These are phyloP conservation scores for Boletus rex-veris DNA, from an alignment of 768 basidiomycete genomes.

Conservation along the genomic window DNA sequence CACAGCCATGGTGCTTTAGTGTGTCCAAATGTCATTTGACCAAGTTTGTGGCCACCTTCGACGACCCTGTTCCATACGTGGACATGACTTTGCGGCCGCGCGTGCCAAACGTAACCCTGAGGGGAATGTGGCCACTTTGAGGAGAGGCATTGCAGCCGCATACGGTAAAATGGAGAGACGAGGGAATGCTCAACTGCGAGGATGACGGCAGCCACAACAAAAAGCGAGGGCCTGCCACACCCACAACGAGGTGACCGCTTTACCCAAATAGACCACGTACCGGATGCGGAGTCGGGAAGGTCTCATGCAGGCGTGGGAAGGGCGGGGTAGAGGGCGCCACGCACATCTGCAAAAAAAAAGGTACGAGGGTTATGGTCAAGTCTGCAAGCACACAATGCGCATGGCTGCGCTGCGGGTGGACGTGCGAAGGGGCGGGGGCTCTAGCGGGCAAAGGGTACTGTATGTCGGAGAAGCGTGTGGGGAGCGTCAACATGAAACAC, in stretches of 20 bases:
- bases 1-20: background rate
- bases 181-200: background rate
- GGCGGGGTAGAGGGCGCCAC: background rate
- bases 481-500: slow-evolving; percentile 26
- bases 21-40: slow-evolving; percentile 3
- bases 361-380: slow-evolving; percentile 4
- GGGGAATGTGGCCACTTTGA: background rate
- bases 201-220: slow-evolving; percentile 18
- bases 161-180: slow-evolving; percentile 10
- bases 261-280: slow-evolving; percentile 4
- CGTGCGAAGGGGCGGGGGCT: slow-evolving; percentile 4
- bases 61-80: slow-evolving; percentile 10
- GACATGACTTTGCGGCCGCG: slow-evolving; percentile 17
- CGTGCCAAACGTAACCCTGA: slow-evolving; percentile 2
- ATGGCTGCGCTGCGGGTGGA: background rate
- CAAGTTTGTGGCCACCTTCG: background rate
- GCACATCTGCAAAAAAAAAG: background rate
- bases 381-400: background rate
- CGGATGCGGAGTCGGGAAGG: background rate
- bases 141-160: slow-evolving; percentile 6
- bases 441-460: slow-evolving; percentile 18
- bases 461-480: slow-evolving; percentile 18
- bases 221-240: slow-evolving; percentile 14
- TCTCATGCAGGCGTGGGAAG: background rate
- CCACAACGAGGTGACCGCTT: slow-evolving; percentile 1